Evolutionary conservation across 257 asterid species (phyloP), one percentile per base, ranked within the genome.

Genomic region (Petrea volubilis): DNA sequence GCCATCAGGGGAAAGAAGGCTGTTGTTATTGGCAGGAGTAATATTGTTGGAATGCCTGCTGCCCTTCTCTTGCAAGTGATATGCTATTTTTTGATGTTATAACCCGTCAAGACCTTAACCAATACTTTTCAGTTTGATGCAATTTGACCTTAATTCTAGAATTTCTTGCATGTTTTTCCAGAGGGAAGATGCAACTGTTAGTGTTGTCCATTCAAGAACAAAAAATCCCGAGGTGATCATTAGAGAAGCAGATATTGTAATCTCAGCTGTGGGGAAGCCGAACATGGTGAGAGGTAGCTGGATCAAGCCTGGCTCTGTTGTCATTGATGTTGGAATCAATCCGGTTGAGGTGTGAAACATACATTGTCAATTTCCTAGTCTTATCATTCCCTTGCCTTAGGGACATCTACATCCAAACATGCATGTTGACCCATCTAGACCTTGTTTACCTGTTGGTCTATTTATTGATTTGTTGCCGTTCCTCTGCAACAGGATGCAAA

Each of bases 131-230:
- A 66, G 27, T 62, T 63, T 63, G 21, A 33, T n/a, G 24, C 57
- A 25, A 46, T 47, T 23, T 43, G 29, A n/a, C 17, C n/a, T 50
- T 25, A 25, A 18, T 25, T n/a, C 11, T 1, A 12, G 6, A 20
- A 13, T 51, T 21, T 60, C 4, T 60, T 52, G 44, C 60, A 33
- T 38, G 47, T 68, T 59, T 60, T 63, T 53, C 49, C 61, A 85
- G 89, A 83, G 89, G 75, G 89, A 85, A 74, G 95, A 88, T 78
- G 89, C 95, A 34, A 88, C 85, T 3, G 89, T 83, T 44, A 85
- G 76, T 69, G 63, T 85, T 38, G 89, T 88, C 64, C 95, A 85
- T 71, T 88, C 95, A 52, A 80, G 86, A 70, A 85, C 91, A 27
- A 78, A 60, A 67, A 84, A 80, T 21, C 91, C 89, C 0, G 89